These are phyloP conservation scores for Calocybe cyanea DNA, from an alignment of 768 basidiomycete genomes.

Conservation along the genomic window DNA sequence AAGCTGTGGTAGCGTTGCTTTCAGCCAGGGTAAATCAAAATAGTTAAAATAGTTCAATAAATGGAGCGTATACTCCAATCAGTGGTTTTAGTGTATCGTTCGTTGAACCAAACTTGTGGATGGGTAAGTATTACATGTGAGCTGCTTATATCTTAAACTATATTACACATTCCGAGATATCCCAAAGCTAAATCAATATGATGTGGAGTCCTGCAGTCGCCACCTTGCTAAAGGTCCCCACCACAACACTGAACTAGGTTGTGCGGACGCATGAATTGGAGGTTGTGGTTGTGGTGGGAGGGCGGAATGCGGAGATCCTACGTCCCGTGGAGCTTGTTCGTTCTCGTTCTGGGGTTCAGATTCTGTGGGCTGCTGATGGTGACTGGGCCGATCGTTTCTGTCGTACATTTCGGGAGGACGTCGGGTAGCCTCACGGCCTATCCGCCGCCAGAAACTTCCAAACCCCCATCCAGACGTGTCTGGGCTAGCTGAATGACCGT, in stretches of 20 bases:
- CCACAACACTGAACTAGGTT: constrained; percentile 60
- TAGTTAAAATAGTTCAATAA: too few relatives aligned
- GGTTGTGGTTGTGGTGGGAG: constrained; percentile 8
- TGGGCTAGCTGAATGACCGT: constrained; percentile 19
- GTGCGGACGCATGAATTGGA: constrained; percentile 12
- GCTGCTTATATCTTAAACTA: too few relatives aligned
- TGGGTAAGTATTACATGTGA: too few relatives aligned
- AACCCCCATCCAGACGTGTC: constrained; percentile 62
- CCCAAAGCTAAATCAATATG: constrained; percentile 38
- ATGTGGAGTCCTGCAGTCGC: constrained; percentile 75
- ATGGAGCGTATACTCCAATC: too few relatives aligned
- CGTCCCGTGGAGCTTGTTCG: constrained; percentile 3
- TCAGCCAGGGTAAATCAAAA: too few relatives aligned
- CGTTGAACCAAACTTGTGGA: too few relatives aligned
- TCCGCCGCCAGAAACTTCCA: constrained; percentile 57
- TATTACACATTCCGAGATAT: constrained; percentile 12
- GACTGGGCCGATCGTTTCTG: constrained; percentile 6
- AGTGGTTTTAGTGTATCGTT: too few relatives aligned
- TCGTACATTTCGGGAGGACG: constrained; percentile 13
- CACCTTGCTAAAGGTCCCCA: constrained; percentile 75
- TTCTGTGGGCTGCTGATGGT: constrained; percentile 10
- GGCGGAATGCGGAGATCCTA: neutral
- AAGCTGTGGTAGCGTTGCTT: too few relatives aligned
- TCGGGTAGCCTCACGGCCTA: constrained; percentile 11
- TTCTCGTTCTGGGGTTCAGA: neutral